Percentiles rank a stretch among this genome's conserved stretches.
These are phyloP conservation scores for Homolaphlyctis polyrhiza DNA, from an alignment of 371 early-diverging fungal genomes.

Conservation along the genomic window DNA sequence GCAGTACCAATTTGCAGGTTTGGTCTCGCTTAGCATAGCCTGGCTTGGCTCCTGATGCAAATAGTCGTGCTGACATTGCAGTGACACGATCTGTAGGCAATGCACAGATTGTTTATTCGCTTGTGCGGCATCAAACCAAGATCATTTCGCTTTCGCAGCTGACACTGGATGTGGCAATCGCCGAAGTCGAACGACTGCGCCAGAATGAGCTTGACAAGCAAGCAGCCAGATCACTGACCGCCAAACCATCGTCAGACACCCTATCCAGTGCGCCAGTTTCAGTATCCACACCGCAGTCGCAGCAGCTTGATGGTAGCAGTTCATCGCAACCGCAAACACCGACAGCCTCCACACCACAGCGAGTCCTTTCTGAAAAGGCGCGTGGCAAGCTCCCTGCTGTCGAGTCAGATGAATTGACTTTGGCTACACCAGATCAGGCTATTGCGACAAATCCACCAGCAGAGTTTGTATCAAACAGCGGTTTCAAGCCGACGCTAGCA, in stretches of 20 bases:
- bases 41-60: no score
- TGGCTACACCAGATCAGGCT: not conserved
- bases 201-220: no score
- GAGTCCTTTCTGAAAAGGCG: conserved; percentile 57
- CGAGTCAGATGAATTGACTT: not conserved
- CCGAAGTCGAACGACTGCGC: conserved; percentile 48
- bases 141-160: conserved; percentile 60
- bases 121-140: conserved; percentile 63
- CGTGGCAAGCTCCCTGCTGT: conserved; percentile 46
- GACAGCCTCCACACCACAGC: no score
- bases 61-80: no score
- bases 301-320: no score
- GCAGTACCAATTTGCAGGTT: conserved; percentile 68
- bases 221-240: no score
- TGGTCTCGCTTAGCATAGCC: not conserved
- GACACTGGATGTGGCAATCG: conserved; percentile 55
- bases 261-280: no score
- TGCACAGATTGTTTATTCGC: conserved; percentile 68
- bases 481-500: conserved; percentile 45
- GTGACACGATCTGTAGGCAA: conserved; percentile 55
- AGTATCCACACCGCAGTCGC: no score
- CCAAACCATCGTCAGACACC: no score
- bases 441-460: not conserved
- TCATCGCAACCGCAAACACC: no score
- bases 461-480: conserved; percentile 9